Evolutionary conservation across 192 early-diverging fungal species (phyloP), one percentile per base, ranked within the genome.

Genomic region (Kappamyces sp.): DNA sequence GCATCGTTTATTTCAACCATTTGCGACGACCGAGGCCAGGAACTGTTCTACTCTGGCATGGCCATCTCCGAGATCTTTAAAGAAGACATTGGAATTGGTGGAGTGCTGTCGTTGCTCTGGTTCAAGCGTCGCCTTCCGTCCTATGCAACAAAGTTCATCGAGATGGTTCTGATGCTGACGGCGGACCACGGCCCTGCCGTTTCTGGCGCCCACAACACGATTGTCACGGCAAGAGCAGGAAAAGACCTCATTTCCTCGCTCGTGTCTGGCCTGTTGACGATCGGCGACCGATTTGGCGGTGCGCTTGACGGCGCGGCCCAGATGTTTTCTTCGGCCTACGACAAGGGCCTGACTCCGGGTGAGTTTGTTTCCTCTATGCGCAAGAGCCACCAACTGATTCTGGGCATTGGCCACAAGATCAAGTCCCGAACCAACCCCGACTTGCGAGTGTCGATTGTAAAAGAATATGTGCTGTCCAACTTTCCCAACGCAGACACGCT

Each of bases 151-250:
- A 89, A 88, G 81, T 98, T 98, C 70, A 95, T 98, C 60, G 95
- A 98, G 80, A 98, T 98, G 95, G 92, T 96, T 15, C 82, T 98
- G 40, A 98, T 98, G 95, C 81, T 98, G 66, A 98, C 95, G 3
- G 95, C 95, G 13, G 95, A 98, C 82, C 95, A 98, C 77, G 95
- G 95, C 34, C 95, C 95, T 1, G 95, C 95, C 40, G 95, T 97
- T 12, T 94, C 91, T 55, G 94, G 92, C 59, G 93, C 80, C 44
- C 77, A 77, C 74, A 71, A 66, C 68, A 82, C 69, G 34, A 73
- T 69, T 54, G 90, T 93, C 49, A 93, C 93, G 10, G 86, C 95
- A 6, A 92, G 95, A 74, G 95, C 95, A 40, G 95, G 95, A 64
- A 93, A 96, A 76, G 95, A 98, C 69, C 83, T 98, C 60, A 84